These are phyloP conservation scores for Cladosporium oxysporum DNA, from an alignment of 2,329 filamentous ascomycete genomes.

Conservation along the genomic window DNA sequence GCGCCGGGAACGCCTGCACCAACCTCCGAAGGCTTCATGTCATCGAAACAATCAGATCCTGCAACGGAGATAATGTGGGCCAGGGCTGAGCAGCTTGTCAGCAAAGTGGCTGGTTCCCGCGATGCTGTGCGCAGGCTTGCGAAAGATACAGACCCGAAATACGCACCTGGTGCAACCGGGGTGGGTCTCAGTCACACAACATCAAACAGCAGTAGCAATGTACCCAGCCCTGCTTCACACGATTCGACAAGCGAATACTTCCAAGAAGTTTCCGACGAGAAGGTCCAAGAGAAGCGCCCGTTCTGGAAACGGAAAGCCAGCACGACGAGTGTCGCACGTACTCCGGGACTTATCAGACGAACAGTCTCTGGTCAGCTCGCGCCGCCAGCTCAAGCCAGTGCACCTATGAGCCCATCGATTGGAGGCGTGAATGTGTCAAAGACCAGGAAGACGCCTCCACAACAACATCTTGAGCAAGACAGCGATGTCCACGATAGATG, in stretches of 20 bases:
- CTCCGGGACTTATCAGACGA: conserved; percentile 46
- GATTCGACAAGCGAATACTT: conserved; percentile 40
- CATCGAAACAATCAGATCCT: conserved; percentile 31
- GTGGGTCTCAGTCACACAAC: conserved; percentile 36
- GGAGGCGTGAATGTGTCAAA: conserved; percentile 42
- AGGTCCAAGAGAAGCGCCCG: conserved; percentile 60
- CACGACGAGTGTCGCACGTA: conserved; percentile 48
- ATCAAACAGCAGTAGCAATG: conserved; percentile 32
- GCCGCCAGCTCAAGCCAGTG: conserved; percentile 45
- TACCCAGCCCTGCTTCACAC: conserved; percentile 40
- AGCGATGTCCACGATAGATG: conserved; percentile 74
- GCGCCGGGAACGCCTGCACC: conserved; percentile 34
- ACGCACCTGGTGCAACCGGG: conserved; percentile 42
- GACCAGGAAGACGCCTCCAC: conserved; percentile 16
- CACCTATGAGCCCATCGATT: conserved; percentile 36
- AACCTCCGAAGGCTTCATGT: conserved; percentile 22
- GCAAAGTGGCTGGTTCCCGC: conserved; percentile 80
- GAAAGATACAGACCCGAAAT: conserved; percentile 75
- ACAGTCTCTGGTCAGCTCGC: conserved; percentile 57
- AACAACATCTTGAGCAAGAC: conserved; percentile 19
- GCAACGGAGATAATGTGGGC: conserved; percentile 83
- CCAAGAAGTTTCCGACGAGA: conserved; percentile 32
- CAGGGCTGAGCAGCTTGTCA: conserved; percentile 80
- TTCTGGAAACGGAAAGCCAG: conserved; percentile 94
- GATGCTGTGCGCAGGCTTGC: conserved; percentile 86